Conservation (phyloP, 495 filamentous ascomycete species). For the Annulohypoxylon nitens region DNA sequence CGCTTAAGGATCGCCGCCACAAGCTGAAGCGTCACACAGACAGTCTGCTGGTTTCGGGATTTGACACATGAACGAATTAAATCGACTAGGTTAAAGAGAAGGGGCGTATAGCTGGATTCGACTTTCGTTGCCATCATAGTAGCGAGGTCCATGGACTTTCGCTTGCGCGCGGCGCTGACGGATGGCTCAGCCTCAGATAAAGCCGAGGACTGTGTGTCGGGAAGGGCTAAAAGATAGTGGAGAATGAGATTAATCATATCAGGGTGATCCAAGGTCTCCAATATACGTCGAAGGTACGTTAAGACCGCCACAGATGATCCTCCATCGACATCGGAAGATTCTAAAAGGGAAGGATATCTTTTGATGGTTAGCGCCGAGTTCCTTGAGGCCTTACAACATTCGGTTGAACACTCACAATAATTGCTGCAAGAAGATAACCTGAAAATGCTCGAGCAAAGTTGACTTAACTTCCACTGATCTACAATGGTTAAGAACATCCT, state of each 20-base stretch:
- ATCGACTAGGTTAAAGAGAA: conserved; percentile 92
- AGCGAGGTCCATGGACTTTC: conserved; percentile 90
- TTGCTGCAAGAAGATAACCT: conserved; percentile 95
- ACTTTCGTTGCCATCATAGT: conserved; percentile 78
- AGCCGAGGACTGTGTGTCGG: conserved; percentile 57
- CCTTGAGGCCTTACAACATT: background rate
- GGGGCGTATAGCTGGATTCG: conserved; percentile 79
- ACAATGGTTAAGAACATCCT: conserved; percentile 97
- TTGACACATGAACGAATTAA: conserved; percentile 87
- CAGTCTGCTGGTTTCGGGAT: conserved; percentile 87
- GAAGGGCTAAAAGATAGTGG: conserved; percentile 88
- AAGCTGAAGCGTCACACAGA: conserved; percentile 87
- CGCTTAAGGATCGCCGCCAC: conserved; percentile 85
- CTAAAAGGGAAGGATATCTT: conserved; percentile 93
- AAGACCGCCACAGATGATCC: conserved; percentile 96
- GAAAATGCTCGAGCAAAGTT: conserved; percentile 95
- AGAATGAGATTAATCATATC: conserved; percentile 93
- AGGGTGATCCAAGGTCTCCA: conserved; percentile 90
- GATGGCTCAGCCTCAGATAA: conserved; percentile 43
- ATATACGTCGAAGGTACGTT: conserved; percentile 90
- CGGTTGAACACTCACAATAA: conserved; percentile 74
- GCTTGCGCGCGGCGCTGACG: conserved; percentile 76
- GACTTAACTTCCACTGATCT: conserved; percentile 89
- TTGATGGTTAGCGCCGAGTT: conserved; percentile 25
- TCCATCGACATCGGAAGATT: conserved; percentile 96